phyloP scores from a whole-genome alignment of 345 rosid genomes.

The Carallia brachiata region DNA sequence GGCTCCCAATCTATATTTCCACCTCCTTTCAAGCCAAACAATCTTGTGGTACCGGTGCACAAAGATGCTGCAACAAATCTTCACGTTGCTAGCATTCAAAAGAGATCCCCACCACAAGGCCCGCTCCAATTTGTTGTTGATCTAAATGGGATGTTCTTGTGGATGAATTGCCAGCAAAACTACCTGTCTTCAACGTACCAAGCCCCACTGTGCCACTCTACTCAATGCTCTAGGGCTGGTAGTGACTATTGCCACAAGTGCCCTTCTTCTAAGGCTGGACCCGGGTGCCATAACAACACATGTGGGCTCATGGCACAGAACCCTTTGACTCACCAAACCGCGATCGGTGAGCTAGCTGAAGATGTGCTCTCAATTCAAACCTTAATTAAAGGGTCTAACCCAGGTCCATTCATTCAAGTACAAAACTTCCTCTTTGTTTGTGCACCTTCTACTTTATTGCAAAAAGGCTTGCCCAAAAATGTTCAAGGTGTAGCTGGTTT shows the following conservation, averaged over 20 bases:
- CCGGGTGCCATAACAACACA: constrained; percentile 42
- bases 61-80: constrained; percentile 24
- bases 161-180: constrained; percentile 21
- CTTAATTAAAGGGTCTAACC: constrained; percentile 17
- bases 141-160: constrained; percentile 25
- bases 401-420: constrained; percentile 15
- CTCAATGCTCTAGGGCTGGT: constrained; percentile 25
- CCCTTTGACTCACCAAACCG: constrained; percentile 21
- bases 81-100: constrained; percentile 23
- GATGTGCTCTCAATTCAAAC: constrained; percentile 33
- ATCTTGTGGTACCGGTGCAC: constrained; percentile 19
- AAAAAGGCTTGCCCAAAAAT: constrained; percentile 20
- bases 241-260: constrained; percentile 17
- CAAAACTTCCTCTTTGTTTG: constrained; percentile 29
- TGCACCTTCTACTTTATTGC: constrained; percentile 24
- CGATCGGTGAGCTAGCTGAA: constrained; percentile 34
- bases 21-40: constrained; percentile 15
- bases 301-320: constrained; percentile 35
- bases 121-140: constrained; percentile 22
- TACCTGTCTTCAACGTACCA: constrained; percentile 34
- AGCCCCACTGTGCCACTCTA: constrained; percentile 34
- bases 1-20: not conserved
- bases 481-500: constrained; percentile 32
- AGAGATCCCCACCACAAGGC: constrained; percentile 19
- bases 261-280: constrained; percentile 16